Evolutionary conservation across 2,329 filamentous ascomycete species (phyloP).

Genomic region (Alternaria metachromatica): DNA sequence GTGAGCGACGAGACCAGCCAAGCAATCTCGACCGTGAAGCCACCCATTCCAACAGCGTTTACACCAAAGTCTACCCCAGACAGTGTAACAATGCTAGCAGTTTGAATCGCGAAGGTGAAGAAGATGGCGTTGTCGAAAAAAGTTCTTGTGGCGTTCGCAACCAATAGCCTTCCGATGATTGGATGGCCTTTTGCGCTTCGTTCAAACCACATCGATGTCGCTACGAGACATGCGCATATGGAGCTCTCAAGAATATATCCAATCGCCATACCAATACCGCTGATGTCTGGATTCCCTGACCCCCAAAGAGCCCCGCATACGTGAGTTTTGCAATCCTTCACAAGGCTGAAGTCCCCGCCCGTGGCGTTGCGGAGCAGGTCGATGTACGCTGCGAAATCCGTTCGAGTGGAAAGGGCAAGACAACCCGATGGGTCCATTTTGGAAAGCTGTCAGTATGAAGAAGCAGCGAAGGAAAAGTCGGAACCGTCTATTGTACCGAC

Average conservation of each 20-base stretch:
- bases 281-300: slow-evolving; percentile 31
- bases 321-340: slow-evolving; percentile 17
- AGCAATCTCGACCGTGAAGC: slow-evolving; percentile 28
- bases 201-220: neutral
- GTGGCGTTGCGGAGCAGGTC: slow-evolving; percentile 15
- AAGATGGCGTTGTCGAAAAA: slow-evolving; percentile 29
- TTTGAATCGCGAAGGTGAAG: slow-evolving; percentile 29
- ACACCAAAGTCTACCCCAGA: slow-evolving; percentile 26
- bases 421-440: neutral
- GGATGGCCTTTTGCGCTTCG: neutral
- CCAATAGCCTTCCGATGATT: neutral
- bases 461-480: neutral
- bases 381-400: slow-evolving; percentile 22
- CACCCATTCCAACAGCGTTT: slow-evolving; percentile 27
- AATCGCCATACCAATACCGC: slow-evolving; percentile 27
- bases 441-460: neutral
- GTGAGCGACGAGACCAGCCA: slow-evolving; percentile 28
- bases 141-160: slow-evolving; percentile 6
- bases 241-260: slow-evolving; percentile 29
- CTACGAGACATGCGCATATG: slow-evolving; percentile 12
- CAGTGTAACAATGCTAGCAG: slow-evolving; percentile 29
- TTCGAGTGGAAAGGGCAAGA: neutral
- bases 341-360: slow-evolving; percentile 17
- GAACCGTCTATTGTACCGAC: no score
- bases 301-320: slow-evolving; percentile 33